Base-by-base conservation (phyloP, 2,329 filamentous ascomycete genomes). In the Aspergillus bombycis region DNA sequence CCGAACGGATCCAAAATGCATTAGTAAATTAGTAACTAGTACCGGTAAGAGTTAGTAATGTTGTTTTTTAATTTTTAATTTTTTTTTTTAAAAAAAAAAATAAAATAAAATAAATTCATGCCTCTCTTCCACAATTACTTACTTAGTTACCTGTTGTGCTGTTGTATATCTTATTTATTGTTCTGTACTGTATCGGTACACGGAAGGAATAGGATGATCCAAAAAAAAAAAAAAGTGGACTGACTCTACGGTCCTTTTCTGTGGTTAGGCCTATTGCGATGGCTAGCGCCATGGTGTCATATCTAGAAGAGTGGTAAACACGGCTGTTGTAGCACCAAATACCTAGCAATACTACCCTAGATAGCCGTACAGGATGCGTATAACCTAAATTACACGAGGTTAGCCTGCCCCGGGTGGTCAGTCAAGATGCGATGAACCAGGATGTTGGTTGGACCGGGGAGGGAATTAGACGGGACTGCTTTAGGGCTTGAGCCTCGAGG, bases 1-100 rank as follows among this genome's bases (percentile, higher is more conserved):
- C 62, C 32, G 54, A 61, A 58, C 61, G 59, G 60, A 67, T 66
- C 64, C 65, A 64, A 64, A 38, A 19, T 55, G 32, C 52, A 12
- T 55, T 38, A 38, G 32, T 28, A 52, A 26, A 16, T 34, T 50
- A 28, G 45, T 28, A n/a, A n/a, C n/a, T n/a, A 28, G 28, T 46
- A 36, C 34, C 12, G 34, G 34, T 36, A 36, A 36, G 34, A 36
- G 34, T 36, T 36, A 16, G 34, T 36, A 36, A 16, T 50, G 46
- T 30, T n/a, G 48, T 52, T 52, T 21, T 52, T n/a, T n/a, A n/a
- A n/a, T n/a, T 4, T 5, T 12, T 46, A 3, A 4, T 21, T 2
- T 46, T 26, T 14, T 21, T 26, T 8, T 48, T 14, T 0, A 14
- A 36, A 36, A 36, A 2, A 5, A 36, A 36, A 16, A 14, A 2